Conservation (phyloP, 306 rosid species). For the Gastrolobium villosum region DNA sequence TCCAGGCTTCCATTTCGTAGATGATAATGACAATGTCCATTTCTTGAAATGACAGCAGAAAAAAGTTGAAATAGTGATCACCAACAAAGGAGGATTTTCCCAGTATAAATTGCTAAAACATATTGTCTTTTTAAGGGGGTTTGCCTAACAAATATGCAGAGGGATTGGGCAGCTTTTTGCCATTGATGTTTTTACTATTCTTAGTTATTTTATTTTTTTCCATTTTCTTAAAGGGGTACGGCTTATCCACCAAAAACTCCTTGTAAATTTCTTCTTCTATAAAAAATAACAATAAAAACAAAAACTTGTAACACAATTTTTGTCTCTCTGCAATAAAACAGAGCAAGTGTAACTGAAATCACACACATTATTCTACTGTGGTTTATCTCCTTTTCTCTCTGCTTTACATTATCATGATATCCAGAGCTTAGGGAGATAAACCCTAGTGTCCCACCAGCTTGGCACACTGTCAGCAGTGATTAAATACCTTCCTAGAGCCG, state of each 20-base stretch:
- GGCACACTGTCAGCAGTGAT: neutral
- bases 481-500: neutral
- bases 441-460: neutral
- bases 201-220: neutral
- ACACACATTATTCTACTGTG: neutral
- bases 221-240: neutral
- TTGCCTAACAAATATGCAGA: no score
- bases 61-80: no score
- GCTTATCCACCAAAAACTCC: neutral
- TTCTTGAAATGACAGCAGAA: no score
- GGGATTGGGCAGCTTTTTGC: no score
- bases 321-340: neutral
- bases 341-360: neutral
- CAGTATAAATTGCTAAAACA: no score
- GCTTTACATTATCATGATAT: neutral
- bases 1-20: no score
- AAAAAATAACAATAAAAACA: neutral
- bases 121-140: no score
- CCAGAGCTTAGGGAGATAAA: neutral
- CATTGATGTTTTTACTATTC: no score
- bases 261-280: neutral
- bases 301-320: neutral
- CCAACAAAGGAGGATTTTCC: no score
- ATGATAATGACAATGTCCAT: no score
- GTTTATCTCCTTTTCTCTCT: neutral